phyloP scores from a whole-genome alignment of 2,329 filamentous ascomycete genomes.

The Microcyclospora pomicola region DNA sequence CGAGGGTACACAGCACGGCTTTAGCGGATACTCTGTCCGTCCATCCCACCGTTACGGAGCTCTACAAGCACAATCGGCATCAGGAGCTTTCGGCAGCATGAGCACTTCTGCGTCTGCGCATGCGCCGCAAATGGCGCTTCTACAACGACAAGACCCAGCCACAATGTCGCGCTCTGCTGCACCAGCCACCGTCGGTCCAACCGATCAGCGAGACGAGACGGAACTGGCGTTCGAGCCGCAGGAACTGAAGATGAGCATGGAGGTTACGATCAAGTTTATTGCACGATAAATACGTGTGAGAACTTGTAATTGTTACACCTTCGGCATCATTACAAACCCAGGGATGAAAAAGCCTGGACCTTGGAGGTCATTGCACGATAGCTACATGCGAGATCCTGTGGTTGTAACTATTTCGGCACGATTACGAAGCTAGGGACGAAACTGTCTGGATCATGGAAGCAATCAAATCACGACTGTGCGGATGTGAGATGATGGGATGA shows the following conservation, averaged over 20 bases:
- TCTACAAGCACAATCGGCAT: not conserved
- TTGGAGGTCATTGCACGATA: slow-evolving; percentile 7
- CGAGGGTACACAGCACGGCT: slow-evolving; percentile 4
- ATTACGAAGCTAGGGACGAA: too few species aligned
- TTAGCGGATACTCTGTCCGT: not conserved
- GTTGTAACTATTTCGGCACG: too few species aligned
- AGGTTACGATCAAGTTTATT: slow-evolving; percentile 11
- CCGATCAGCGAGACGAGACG: not conserved
- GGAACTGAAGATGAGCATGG: slow-evolving; percentile 11
- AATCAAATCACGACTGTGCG: too few species aligned
- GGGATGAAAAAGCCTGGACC: too few species aligned
- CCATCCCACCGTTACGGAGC: too few species aligned
- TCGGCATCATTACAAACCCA: too few species aligned
- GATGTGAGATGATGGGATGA: too few species aligned
- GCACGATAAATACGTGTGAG: slow-evolving; percentile 5
- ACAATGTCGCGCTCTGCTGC: not conserved
- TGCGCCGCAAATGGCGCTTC: not conserved
- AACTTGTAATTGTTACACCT: too few species aligned
- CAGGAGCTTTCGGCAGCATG: not conserved
- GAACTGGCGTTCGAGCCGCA: slow-evolving; percentile 11
- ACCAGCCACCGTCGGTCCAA: not conserved
- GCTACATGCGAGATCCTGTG: not conserved
- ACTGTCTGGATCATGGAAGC: too few species aligned
- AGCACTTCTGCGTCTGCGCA: not conserved
- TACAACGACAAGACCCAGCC: not conserved